Evolutionary conservation across 352 stramenopile species (phyloP), one percentile per base, ranked within the genome.

Genomic region (Globisporangium splendens): DNA sequence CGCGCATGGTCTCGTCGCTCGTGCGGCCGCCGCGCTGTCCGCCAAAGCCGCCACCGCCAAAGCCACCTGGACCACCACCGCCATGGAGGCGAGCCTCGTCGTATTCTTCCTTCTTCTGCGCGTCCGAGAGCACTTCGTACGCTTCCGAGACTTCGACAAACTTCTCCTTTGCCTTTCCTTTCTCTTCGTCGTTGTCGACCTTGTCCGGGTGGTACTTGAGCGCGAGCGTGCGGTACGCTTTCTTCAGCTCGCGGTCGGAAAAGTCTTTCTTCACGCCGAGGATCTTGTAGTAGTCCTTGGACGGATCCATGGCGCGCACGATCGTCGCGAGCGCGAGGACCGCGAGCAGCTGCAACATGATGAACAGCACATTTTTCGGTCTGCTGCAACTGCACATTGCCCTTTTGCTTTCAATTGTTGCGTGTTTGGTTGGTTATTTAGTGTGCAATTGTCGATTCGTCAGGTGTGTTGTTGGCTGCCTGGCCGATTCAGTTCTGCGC

Each of bases 61-160:
- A 46, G 1, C 52, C 54, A 41, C 54, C 63, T 24, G 14, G 21
- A 38, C 11, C 24, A 33, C 58, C 55, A 33, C 65, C 71, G 50
- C 68, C 66, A 53, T 81, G 79, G 1, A 61, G 64, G n/a, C 78
- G 72, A 10, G 75, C 78, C 35, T 96, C 72, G 62, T 98, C 93
- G 68, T 97, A 98, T 39, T 95, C 86, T 8, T 92, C 72, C 42
- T 90, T 77, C 70, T 96, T 94, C 15, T 95, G 68, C 46, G 86
- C 68, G 54, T 98, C 93, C 17, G 86, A 95, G 18, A 98, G 83
- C 59, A 98, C 89, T 59, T 96, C 88, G 64, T 98, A 98, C 2
- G 93, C 93, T 57, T 96, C 86, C 18, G 77, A 95, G 38, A 98
- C 88, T 51, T 96, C 80, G 21, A 97, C 89, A 62, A 98, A 98